These are phyloP conservation scores for Turritis glabra DNA, from an alignment of 345 rosid genomes.

Conservation along the genomic window DNA sequence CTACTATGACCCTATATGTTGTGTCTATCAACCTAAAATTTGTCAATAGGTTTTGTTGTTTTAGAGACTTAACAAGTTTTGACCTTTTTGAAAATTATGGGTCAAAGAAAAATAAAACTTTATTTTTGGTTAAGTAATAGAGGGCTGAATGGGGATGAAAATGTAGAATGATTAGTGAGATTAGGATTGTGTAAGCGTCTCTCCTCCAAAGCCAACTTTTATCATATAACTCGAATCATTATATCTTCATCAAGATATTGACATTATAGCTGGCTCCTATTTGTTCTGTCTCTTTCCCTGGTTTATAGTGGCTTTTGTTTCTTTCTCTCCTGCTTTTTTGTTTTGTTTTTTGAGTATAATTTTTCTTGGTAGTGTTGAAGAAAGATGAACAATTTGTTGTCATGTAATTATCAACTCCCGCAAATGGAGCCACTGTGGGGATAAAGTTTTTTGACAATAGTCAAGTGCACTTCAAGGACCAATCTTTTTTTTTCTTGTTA, in stretches of 20 bases:
- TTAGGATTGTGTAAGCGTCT: neutral
- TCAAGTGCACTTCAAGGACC: slow-evolving; percentile 66
- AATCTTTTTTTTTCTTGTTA: slow-evolving; percentile 18
- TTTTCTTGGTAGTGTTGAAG: slow-evolving; percentile 50
- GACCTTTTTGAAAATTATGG: slow-evolving; percentile 27
- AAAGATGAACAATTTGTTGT: slow-evolving; percentile 47
- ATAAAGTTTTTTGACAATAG: slow-evolving; percentile 46
- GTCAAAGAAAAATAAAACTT: neutral
- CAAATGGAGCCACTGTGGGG: slow-evolving; percentile 51
- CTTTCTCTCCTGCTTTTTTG: neutral
- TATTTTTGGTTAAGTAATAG: neutral
- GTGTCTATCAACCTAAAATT: slow-evolving; percentile 7
- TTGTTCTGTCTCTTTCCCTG: slow-evolving; percentile 29
- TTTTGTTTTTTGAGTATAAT: neutral
- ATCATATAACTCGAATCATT: slow-evolving; percentile 4
- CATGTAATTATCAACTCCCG: slow-evolving; percentile 55
- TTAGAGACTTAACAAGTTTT: slow-evolving; percentile 16
- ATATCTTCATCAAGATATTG: neutral
- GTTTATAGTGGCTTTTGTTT: slow-evolving; percentile 30
- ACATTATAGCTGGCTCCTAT: slow-evolving; percentile 29
- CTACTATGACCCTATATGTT: slow-evolving; percentile 17
- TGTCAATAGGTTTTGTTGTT: neutral
- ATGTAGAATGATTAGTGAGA: slow-evolving; percentile 20
- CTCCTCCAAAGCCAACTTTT: slow-evolving; percentile 14
- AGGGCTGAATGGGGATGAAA: slow-evolving; percentile 3